Base-by-base conservation (phyloP, 2,329 filamentous ascomycete genomes). In the Ceratocystis albifundus region DNA sequence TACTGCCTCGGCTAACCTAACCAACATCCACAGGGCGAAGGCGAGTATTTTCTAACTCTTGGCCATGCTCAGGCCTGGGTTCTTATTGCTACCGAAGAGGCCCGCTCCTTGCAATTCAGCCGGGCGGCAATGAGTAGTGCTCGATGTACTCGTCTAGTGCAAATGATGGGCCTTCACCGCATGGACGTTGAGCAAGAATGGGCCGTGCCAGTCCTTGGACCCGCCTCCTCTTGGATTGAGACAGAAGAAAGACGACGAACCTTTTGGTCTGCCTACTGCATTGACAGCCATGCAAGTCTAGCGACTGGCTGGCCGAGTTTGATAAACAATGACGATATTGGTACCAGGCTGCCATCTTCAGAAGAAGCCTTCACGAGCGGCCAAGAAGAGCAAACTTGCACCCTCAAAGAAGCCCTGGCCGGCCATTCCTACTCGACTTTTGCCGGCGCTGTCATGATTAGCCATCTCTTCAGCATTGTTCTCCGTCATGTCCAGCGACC, bases 271-370 rank as follows among this genome's bases (percentile, higher is more conserved):
- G 82, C 86, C 0, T 96, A 93, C 72, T 88, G 86, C 70, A 81
- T 89, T 53, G 92, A 96, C 74, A 83, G 89, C 30, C 95, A 95
- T 75, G 87, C 89, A 1, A 90, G 88, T 71, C 89, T 96, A 64
- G 90, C 90, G 12, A 96, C 91, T 3, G 92, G 92, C 1, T 96
- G 92, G 92, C 90, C 92, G 0, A 87, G 89, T 78, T 78, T 86
- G 30, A 85, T 96, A 53, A 86, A 95, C 69, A 82, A 89, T 67
- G 79, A 79, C 72, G 89, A 96, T 69, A 84, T 93, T 67, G 80
- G 85, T 71, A 95, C 90, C 0, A 86, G 88, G 69, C 79, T 97
- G n/a, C 93, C 93, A 1, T 78, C 85, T 17, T 86, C 86, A 0
- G 91, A 96, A 69, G 84, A 90, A 53, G 84, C 89, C 0, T 96